These are phyloP conservation scores for Aspergillus ochraceoroseus DNA, from an alignment of 2,329 filamentous ascomycete genomes.

Conservation along the genomic window DNA sequence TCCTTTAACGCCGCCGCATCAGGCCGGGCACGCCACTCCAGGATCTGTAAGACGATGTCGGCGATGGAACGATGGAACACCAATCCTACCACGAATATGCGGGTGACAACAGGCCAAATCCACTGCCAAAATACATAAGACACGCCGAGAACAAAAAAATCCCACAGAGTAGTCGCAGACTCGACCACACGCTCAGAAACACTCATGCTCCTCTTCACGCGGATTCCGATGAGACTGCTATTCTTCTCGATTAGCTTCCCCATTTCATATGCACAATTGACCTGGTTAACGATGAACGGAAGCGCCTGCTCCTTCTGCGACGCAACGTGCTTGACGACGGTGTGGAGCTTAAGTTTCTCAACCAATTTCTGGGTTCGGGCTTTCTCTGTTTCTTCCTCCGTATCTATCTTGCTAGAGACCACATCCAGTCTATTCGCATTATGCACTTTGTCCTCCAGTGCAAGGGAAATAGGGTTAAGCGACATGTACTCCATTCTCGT, in stretches of 20 bases:
- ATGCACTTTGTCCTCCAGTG: conserved; percentile 66
- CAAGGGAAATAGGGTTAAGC: conserved; percentile 78
- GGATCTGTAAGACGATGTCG: conserved; percentile 68
- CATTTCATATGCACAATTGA: conserved; percentile 93
- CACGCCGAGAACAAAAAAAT: conserved; percentile 63
- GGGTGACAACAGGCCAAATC: conserved; percentile 69
- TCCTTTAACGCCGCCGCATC: conserved; percentile 85
- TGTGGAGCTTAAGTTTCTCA: conserved; percentile 83
- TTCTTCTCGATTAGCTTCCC: conserved; percentile 83
- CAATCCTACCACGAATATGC: conserved; percentile 69
- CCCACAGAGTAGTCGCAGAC: conserved; percentile 80
- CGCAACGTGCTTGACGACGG: conserved; percentile 67
- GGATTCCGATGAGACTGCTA: conserved; percentile 73
- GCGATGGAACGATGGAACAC: conserved; percentile 74
- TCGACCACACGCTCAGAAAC: conserved; percentile 93
- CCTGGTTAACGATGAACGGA: conserved; percentile 77
- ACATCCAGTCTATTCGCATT: conserved; percentile 30
- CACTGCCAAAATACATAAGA: conserved; percentile 69
- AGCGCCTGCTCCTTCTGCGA: conserved; percentile 80
- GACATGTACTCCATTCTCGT: conserved; percentile 95
- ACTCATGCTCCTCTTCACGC: conserved; percentile 78
- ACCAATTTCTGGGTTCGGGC: conserved; percentile 63
- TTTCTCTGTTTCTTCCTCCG: conserved; percentile 66
- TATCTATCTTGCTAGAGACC: conserved; percentile 57
- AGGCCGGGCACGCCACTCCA: conserved; percentile 79